A percentile compares a stretch with the other conserved stretches of the same genome.
These are phyloP conservation scores for Sclerotinia nivalis DNA, from an alignment of 2,329 filamentous ascomycete genomes.

Conservation along the genomic window DNA sequence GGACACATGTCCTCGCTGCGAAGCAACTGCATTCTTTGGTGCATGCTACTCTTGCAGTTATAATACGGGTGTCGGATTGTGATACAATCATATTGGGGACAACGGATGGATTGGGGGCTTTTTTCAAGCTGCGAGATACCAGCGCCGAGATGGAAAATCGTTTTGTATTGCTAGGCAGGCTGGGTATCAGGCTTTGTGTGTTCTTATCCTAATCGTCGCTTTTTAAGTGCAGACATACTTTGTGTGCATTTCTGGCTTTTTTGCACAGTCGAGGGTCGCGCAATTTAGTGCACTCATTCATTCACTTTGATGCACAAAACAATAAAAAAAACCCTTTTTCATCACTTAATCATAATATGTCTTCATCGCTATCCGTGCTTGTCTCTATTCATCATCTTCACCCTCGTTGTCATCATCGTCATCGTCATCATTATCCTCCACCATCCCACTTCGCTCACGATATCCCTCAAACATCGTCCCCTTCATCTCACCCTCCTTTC, in stretches of 20 bases:
- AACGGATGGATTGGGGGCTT: neutral
- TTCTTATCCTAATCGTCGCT: neutral
- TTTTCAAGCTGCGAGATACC: neutral
- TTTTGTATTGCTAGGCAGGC: too few species aligned
- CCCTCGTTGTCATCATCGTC: neutral
- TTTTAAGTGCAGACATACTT: neutral
- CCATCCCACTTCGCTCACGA: accelerated
- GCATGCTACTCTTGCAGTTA: neutral
- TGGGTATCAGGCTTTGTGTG: neutral
- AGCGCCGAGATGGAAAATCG: neutral
- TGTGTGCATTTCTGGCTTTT: neutral
- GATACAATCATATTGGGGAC: neutral
- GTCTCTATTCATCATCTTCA: neutral
- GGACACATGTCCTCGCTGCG: neutral
- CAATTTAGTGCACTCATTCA: neutral
- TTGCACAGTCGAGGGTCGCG: neutral
- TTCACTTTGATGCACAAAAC: neutral
- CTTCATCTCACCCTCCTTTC: neutral
- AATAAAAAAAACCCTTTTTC: neutral
- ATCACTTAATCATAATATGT: neutral
- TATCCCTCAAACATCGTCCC: neutral
- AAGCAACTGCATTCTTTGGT: neutral
- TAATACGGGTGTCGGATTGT: neutral
- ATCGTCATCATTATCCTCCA: neutral
- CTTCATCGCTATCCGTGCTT: neutral